Evolutionary conservation across 208 protist species (phyloP).

Genomic region (Leishmania martiniquensis): DNA sequence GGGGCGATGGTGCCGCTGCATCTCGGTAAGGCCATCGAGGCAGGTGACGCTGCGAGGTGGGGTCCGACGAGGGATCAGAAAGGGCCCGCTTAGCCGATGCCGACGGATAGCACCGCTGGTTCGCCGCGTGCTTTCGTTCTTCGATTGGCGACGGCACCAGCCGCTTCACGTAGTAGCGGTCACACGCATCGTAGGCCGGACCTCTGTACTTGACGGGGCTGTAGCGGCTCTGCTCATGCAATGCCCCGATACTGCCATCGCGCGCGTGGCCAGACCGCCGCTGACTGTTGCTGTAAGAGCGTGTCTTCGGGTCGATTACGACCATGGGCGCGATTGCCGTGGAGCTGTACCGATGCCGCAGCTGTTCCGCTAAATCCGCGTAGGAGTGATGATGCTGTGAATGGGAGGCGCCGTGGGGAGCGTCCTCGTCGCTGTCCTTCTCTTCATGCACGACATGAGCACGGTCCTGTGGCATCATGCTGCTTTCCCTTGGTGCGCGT

Average conservation of each 20-base stretch:
- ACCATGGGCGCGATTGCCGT: conserved; percentile 20
- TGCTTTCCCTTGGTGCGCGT: background rate
- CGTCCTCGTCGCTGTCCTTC: background rate
- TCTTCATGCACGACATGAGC: background rate
- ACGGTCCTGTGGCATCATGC: background rate
- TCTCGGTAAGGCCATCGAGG: background rate
- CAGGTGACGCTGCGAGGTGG: conserved; percentile 5
- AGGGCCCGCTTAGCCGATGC: background rate
- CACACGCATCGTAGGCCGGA: conserved; percentile 42
- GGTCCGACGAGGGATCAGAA: background rate
- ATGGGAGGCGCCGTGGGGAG: background rate
- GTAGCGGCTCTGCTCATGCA: conserved; percentile 24
- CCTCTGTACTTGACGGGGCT: conserved; percentile 39
- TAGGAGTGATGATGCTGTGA: conserved; percentile 7
- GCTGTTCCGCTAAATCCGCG: conserved; percentile 18
- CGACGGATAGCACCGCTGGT: background rate
- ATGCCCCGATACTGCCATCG: background rate
- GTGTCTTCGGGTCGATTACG: conserved; percentile 25
- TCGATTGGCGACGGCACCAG: conserved; percentile 11
- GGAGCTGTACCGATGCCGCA: conserved; percentile 27
- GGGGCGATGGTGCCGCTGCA: background rate
- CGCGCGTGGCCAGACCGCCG: background rate
- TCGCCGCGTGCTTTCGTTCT: conserved; percentile 1
- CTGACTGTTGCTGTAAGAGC: conserved; percentile 8
- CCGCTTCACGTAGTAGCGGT: conserved; percentile 30